Evolutionary conservation across 805 yeast genomes (phyloP).

Genomic region (Yarrowia divulgata): DNA sequence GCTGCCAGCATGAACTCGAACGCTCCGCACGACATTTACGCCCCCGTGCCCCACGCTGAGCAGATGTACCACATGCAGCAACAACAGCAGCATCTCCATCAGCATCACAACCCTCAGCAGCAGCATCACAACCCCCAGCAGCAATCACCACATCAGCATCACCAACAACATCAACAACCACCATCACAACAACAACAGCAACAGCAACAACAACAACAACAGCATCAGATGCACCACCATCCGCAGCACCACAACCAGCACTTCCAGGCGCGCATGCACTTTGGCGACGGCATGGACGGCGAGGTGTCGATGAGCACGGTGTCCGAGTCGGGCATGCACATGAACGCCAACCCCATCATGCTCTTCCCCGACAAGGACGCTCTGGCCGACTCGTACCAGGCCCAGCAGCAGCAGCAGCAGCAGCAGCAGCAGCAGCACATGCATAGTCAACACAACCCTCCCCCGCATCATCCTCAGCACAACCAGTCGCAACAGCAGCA

Average conservation of each 20-base stretch:
- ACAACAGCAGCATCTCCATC: constrained; percentile 28
- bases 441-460: constrained; percentile 26
- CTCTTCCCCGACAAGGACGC: constrained; percentile 36
- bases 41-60: constrained; percentile 24
- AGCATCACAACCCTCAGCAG: constrained; percentile 12
- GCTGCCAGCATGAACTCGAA: constrained; percentile 5
- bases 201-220: constrained; percentile 15
- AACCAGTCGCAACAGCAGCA: constrained; percentile 29
- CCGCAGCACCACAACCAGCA: constrained; percentile 3
- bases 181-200: constrained; percentile 8
- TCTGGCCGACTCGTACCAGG: constrained; percentile 21
- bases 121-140: neutral
- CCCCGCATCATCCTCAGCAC: constrained; percentile 40
- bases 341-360: constrained; percentile 35
- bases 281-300: constrained; percentile 34
- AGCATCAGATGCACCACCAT: constrained; percentile 18
- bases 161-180: neutral
- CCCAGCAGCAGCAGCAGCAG: constrained; percentile 30
- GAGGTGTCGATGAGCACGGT: constrained; percentile 27
- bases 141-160: constrained; percentile 11
- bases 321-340: constrained; percentile 6
- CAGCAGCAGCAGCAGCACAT: constrained; percentile 2
- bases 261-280: constrained; percentile 28
- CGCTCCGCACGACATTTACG: constrained; percentile 32
- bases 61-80: constrained; percentile 26